Evolutionary conservation across 1,284 basidiomycete genomes (phyloP), one percentile per base, ranked within the genome.

Genomic region (Puccinia brachypodii): DNA sequence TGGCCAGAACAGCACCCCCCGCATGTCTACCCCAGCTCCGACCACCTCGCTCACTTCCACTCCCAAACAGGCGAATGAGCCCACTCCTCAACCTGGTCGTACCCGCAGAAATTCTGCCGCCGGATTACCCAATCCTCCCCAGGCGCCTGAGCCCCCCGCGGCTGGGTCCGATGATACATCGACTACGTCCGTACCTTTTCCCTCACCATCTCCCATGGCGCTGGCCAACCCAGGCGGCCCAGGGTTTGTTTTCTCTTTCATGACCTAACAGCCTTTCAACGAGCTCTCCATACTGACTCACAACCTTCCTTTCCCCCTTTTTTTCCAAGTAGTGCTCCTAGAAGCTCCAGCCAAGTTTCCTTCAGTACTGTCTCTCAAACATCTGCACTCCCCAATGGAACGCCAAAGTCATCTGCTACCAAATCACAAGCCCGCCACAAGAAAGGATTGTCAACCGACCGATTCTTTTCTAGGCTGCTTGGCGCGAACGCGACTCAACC

Each of bases 371-470:
- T 66, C 13, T 56, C 66, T 8, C 53, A 77, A 58, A 44, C 4
- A 16, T 47, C 40, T 38, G 62, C 31, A 14, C 40, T 22, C 14
- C 75, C 31, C 66, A 76, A 78, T 58, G 71, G 79, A 44, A 66
- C 53, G 62, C 81, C 68, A 38, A 80, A 68, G 38, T 25, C 66
- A 38, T 71, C 83, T 76, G 50, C 83, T 73, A 58, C 81, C 60
- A 84, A 84, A 25, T 82, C 82, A 36, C 83, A 83, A 22, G 85
- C 84, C 44, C 88, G 90, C 42, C 89, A 90, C 83, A 87, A 89
- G 83, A 90, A 90, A 82, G 91, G 91, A 13, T 85, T 92, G 82
- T 92, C 92, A 0, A 88, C 92, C 83, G 92, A 92, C 88, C 92
- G 92, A 85, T 91, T 92, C 84, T 88, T 93, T 14, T 89, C 90